Conservation (phyloP, 1,284 basidiomycete species). For the Trametes pubescens region DNA sequence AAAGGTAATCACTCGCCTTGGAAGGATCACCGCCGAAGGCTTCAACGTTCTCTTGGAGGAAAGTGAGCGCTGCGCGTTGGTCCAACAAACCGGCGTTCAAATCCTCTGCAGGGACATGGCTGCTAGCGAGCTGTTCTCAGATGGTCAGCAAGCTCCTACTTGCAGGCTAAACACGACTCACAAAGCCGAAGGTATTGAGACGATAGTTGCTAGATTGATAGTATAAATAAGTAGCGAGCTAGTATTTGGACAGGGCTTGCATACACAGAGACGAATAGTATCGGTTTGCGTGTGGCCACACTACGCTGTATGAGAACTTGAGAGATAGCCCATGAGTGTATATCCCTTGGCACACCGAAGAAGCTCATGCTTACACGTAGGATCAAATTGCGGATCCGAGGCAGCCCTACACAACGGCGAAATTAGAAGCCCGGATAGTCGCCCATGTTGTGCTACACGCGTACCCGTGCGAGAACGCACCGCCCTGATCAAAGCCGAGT, state of each 20-base stretch:
- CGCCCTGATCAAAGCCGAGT: conserved; percentile 49
- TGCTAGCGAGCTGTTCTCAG: conserved; percentile 48
- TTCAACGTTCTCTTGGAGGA: conserved; percentile 67
- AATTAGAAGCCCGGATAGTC: conserved; percentile 9
- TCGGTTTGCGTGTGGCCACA: conserved; percentile 54
- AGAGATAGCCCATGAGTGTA: conserved; percentile 2
- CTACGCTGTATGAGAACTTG: conserved; percentile 59
- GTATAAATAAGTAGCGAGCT: background rate
- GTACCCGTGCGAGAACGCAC: conserved; percentile 56
- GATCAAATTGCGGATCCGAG: conserved; percentile 52
- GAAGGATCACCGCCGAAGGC: conserved; percentile 70
- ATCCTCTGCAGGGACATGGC: conserved; percentile 54
- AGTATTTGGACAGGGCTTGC: conserved; percentile 26
- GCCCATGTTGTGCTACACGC: conserved; percentile 8
- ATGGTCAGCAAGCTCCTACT: background rate
- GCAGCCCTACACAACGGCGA: conserved; percentile 46
- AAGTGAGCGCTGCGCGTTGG: conserved; percentile 64
- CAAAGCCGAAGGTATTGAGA: conserved; percentile 67
- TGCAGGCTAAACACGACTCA: conserved; percentile 39
- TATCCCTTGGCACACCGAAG: background rate
- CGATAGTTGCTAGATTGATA: conserved; percentile 57
- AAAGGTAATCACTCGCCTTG: conserved; percentile 49
- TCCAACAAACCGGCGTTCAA: conserved; percentile 65
- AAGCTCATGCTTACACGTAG: conserved; percentile 50
- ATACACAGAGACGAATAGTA: conserved; percentile 64